These are phyloP conservation scores for Lactarius hengduanensis DNA, from an alignment of 768 basidiomycete genomes.

Conservation along the genomic window DNA sequence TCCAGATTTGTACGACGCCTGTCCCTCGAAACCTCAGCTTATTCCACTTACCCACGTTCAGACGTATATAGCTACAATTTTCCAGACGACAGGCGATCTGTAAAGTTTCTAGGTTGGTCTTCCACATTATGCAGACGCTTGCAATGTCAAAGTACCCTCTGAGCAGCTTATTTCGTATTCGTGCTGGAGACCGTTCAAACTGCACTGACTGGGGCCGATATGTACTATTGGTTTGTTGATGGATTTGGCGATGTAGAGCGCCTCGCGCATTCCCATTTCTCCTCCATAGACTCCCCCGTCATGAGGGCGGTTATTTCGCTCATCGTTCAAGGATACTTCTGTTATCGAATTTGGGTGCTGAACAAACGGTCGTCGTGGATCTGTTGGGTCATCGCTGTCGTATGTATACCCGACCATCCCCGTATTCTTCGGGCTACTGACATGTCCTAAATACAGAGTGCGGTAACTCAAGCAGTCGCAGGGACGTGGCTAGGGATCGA, in stretches of 20 bases:
- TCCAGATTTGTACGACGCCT: background rate
- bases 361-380: background rate
- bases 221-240: background rate
- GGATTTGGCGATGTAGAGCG: background rate
- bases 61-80: background rate
- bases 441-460: background rate
- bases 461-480: background rate
- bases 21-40: background rate
- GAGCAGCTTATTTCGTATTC: background rate
- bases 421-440: background rate
- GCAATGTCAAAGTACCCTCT: background rate
- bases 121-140: background rate
- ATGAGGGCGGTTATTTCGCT: background rate
- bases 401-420: background rate
- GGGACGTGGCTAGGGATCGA: background rate
- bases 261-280: background rate
- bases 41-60: background rate
- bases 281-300: background rate
- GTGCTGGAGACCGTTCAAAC: background rate
- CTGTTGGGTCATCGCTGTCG: background rate
- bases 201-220: background rate
- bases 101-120: background rate
- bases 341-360: background rate
- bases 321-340: slow-evolving; percentile 1
- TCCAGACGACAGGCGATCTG: background rate